Base-by-base conservation (phyloP, 2,329 filamentous ascomycete genomes). In the Aspergillus felis region DNA sequence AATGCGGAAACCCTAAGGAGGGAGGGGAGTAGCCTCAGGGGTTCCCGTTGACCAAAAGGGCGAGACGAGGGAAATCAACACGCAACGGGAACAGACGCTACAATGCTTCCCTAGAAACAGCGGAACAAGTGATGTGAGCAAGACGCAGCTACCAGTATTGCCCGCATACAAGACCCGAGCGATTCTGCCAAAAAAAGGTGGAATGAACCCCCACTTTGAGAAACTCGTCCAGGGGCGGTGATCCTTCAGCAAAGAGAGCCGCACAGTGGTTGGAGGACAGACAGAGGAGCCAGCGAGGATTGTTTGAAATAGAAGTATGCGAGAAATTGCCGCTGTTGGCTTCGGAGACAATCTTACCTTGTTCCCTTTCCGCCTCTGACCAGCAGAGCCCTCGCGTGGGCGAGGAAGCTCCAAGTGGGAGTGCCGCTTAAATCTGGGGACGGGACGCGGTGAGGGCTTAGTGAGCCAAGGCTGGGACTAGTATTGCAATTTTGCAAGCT, bases 401-500 rank as follows among this genome's bases (percentile, higher is more conserved):
- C 56, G 60, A 60, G 60, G 58, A 64, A 48, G 52, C 61, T 60
- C 49, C 56, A 55, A 59, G 57, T 49, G 57, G 55, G 56, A 55
- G 44, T 48, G 58, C 56, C 32, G 32, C 60, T 59, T 58, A 58
- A 58, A 58, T 32, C 53, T 47, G 55, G 44, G 53, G 48, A 48
- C 51, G 52, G 58, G 50, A 53, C 53, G 55, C 51, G 50, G 54
- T 60, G 60, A 60, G 47, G 50, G 32, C 32, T 38, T 38, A 17
- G 5, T n/a, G 46, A 54, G 48, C 48, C 53, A 32, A 29, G 44
- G 44, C 10, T 47, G 20, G 28, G 49, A 51, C 49, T 24, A 29
- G 32, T 51, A 38, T 41, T 24, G 38, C 38, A 17, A 29, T 49
- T 35, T 42, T 57, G 54, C 46, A n/a, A 57, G 54, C 41, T 12